Conservation (phyloP, 257 asterid species). For the Handroanthus guayacan region DNA sequence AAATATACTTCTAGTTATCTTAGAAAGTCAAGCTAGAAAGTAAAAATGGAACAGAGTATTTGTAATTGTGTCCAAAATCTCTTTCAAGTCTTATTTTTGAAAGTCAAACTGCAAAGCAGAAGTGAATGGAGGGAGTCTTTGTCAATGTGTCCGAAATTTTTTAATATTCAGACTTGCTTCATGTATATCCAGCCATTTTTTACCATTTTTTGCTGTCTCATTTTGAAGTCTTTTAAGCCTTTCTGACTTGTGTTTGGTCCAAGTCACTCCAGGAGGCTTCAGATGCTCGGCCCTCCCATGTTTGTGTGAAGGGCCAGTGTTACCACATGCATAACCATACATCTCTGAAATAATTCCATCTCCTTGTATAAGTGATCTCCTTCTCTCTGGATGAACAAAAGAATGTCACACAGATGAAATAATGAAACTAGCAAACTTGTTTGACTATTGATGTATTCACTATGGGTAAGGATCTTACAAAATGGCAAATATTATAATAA, state of each 20-base stretch:
- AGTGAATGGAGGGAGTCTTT: background rate
- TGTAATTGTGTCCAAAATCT: background rate
- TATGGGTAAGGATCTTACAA: conserved; percentile 2
- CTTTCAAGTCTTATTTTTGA: background rate
- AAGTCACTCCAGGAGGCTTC: conserved; percentile 7
- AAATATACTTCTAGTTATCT: background rate
- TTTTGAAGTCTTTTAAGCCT: conserved; percentile 1
- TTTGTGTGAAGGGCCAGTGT: background rate
- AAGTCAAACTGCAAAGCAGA: background rate
- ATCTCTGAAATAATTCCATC: background rate
- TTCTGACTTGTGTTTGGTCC: conserved; percentile 3
- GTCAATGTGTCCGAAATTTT: background rate
- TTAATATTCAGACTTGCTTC: background rate
- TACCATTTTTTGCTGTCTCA: conserved; percentile 2
- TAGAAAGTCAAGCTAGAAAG: conserved; percentile 1
- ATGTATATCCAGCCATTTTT: background rate
- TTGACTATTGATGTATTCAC: conserved; percentile 4
- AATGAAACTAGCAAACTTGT: background rate
- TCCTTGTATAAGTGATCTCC: conserved; percentile 1
- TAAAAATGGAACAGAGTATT: background rate
- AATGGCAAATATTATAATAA: background rate
- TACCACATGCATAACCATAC: background rate
- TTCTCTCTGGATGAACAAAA: background rate
- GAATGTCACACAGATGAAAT: background rate
- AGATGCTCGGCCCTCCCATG: background rate